Percentiles rank a stretch among this genome's conserved stretches.
Evolutionary conservation across 331 rosid species (phyloP).

Genomic region (Cydonia oblonga): DNA sequence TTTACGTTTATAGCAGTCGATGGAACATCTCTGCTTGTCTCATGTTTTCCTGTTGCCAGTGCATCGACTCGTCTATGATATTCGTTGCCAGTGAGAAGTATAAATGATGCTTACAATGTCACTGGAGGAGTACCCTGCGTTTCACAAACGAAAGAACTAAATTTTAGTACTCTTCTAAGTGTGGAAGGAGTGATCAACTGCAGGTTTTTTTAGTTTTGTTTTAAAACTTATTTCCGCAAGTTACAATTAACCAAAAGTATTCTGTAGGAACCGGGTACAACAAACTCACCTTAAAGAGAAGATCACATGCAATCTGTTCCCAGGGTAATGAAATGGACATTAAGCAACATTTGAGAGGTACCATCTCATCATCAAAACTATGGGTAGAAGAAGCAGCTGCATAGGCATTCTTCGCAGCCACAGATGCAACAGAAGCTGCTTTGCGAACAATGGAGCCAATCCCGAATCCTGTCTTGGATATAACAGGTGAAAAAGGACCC

Average conservation of each 20-base stretch:
- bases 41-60: not conserved
- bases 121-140: conserved; percentile 82
- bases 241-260: conserved; percentile 1
- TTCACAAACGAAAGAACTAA: not conserved
- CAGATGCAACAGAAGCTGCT: conserved; percentile 89
- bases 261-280: not conserved
- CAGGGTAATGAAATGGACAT: conserved; percentile 97
- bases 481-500: conserved; percentile 75
- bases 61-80: not conserved
- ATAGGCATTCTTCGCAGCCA: conserved; percentile 82
- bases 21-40: not conserved
- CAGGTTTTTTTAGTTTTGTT: not conserved
- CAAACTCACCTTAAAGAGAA: conserved; percentile 78
- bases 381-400: conserved; percentile 70
- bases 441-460: conserved; percentile 69
- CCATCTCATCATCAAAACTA: conserved; percentile 55
- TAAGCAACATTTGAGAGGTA: conserved; percentile 91
- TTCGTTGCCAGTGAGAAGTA: not conserved
- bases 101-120: conserved; percentile 43
- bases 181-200: not conserved
- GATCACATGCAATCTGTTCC: conserved; percentile 88
- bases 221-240: not conserved
- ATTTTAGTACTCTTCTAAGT: not conserved
- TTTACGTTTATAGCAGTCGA: not conserved
- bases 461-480: conserved; percentile 66